Conservation (phyloP, 345 rosid species). For the Murraya paniculata region DNA sequence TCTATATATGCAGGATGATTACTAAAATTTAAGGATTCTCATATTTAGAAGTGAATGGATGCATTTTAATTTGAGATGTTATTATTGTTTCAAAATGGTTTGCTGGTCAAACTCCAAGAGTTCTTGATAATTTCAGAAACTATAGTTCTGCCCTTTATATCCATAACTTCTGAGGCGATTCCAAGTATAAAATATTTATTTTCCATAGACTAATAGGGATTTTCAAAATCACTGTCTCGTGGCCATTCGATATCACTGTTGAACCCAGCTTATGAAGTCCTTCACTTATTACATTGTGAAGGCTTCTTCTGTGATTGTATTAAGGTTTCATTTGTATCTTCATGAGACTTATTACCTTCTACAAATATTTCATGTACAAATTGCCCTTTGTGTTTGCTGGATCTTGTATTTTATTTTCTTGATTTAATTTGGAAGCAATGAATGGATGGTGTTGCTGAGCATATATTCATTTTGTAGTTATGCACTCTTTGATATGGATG, state of each 20-base stretch:
- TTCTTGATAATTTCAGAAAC: background rate
- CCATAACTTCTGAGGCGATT: background rate
- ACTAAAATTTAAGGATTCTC: background rate
- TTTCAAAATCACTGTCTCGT: background rate
- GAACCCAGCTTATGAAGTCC: background rate
- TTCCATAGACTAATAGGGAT: background rate
- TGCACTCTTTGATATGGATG: slow-evolving; percentile 82
- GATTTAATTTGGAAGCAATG: background rate
- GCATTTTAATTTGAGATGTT: background rate
- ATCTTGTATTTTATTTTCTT: background rate
- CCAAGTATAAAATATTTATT: background rate
- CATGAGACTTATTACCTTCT: background rate
- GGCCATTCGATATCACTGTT: background rate
- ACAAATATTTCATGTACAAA: background rate
- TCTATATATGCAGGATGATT: background rate
- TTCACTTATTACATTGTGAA: background rate
- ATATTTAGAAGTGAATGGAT: background rate
- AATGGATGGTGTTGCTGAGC: background rate
- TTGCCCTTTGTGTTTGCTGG: background rate
- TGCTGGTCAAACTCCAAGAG: background rate
- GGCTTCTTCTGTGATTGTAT: background rate
- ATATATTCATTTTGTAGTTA: slow-evolving; percentile 42
- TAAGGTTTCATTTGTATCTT: background rate
- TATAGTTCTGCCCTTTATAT: background rate
- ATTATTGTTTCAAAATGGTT: background rate